phyloP scores from a whole-genome alignment of 352 stramenopile genomes.

The Peronospora farinosa region DNA sequence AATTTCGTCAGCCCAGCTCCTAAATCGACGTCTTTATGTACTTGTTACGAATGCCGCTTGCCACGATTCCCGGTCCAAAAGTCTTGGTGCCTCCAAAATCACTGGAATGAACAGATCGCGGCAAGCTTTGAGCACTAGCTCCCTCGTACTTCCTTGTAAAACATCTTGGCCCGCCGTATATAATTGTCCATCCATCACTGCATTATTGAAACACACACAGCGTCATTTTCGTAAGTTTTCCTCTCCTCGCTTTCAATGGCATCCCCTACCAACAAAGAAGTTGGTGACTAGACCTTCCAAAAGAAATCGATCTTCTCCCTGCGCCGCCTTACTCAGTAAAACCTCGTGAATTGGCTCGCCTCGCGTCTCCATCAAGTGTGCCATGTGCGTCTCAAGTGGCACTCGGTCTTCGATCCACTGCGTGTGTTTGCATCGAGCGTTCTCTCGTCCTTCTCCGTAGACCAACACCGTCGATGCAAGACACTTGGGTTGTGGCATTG shows the following conservation, averaged over 20 bases:
- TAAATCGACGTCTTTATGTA: conserved; percentile 10
- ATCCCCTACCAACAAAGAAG: conserved; percentile 63
- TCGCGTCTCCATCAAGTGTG: conserved; percentile 15
- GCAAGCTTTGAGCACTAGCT: conserved; percentile 59
- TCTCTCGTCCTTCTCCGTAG: conserved; percentile 33
- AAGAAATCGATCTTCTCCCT: conserved; percentile 29
- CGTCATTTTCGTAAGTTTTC: neutral
- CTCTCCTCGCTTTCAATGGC: neutral
- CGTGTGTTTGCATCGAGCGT: conserved; percentile 62
- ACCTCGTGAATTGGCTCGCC: conserved; percentile 46
- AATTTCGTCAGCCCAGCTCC: neutral
- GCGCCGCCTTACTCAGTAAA: conserved; percentile 32
- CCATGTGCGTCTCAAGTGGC: conserved; percentile 37
- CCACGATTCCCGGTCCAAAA: conserved; percentile 50
- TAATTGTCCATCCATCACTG: conserved; percentile 41
- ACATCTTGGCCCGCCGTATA: conserved; percentile 44
- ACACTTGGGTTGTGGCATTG: conserved; percentile 44
- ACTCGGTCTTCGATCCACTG: conserved; percentile 58
- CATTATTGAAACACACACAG: conserved; percentile 6
- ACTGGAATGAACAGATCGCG: conserved; percentile 49
- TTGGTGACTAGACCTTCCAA: conserved; percentile 78
- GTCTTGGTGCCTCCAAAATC: conserved; percentile 40
- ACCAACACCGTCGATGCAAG: conserved; percentile 43
- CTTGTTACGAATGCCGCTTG: conserved; percentile 72
- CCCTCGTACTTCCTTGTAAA: conserved; percentile 52